Percentiles rank a stretch among this genome's conserved stretches.
Conservation (phyloP, 192 early-diverging fungal species). For the Mortierella antarctica region DNA sequence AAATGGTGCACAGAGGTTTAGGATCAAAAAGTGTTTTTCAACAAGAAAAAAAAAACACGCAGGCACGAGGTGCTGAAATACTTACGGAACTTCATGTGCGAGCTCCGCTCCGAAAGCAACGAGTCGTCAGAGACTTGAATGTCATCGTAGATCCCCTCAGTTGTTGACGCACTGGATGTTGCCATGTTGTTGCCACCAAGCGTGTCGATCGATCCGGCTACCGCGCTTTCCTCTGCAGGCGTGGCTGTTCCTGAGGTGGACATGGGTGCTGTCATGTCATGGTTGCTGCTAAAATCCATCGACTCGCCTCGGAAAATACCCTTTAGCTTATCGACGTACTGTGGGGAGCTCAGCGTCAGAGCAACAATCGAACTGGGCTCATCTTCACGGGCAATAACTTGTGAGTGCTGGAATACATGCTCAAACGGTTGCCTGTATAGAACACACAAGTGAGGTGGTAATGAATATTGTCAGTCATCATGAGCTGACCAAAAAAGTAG, state of each 20-base stretch:
- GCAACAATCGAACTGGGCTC: constrained; percentile 96
- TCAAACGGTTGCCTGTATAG: constrained; percentile 71
- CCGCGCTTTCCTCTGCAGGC: constrained; percentile 33
- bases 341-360: constrained; percentile 80
- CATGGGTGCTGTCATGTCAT: constrained; percentile 45
- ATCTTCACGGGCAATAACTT: constrained; percentile 88
- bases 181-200: constrained; percentile 9
- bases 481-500: background rate
- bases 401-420: constrained; percentile 89
- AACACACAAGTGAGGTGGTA: no score
- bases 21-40: background rate
- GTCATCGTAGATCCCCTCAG: constrained; percentile 48
- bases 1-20: background rate
- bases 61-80: background rate
- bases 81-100: constrained; percentile 82
- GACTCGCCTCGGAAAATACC: constrained; percentile 29
- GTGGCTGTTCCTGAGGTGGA: constrained; percentile 31
- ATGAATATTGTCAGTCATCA: no score
- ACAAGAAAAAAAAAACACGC: background rate
- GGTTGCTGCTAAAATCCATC: constrained; percentile 22
- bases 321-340: constrained; percentile 76
- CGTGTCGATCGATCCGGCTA: constrained; percentile 9
- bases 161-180: background rate
- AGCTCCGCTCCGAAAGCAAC: constrained; percentile 72
- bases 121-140: constrained; percentile 70